Evolutionary conservation across 352 stramenopile species (phyloP), one percentile per base, ranked within the genome.

Genomic region (Phytophthora ramorum): DNA sequence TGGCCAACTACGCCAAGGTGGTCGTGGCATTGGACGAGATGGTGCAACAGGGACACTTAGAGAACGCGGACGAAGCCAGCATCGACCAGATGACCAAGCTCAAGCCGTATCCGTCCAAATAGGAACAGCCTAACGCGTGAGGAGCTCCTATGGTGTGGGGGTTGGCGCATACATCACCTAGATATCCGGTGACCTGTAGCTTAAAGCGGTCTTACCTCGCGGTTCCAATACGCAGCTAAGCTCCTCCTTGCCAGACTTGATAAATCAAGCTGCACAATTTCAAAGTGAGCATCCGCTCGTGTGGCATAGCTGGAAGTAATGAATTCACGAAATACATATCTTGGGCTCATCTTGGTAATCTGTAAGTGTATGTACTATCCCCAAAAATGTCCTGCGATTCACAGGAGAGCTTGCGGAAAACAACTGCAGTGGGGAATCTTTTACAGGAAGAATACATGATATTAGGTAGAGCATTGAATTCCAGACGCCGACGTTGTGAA

Each of bases 21-120:
- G 78, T 91, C 14, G 81, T 85, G 1, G 77, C 76, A 19, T 48
- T 93, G 35, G 85, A 90, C 65, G 82, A 93, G 53, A 78, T 90
- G 70, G 78, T 87, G 61, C 80, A 90, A 43, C 75, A 91, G 13
- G 78, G 78, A 3, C 79, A 88, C 58, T 44, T 77, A 7, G 77
- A 91, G 66, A 81, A 71, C 24, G 40, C 66, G 10, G 79, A 91
- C 55, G 78, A 90, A 20, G n/a, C 40, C 17, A 69, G 61, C 43
- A 82, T 90, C 49, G 71, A 90, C 55, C 78, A 60, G 41, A 59
- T 75, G 66, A 75, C 75, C 70, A 63, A 81, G 69, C 34, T 87
- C 37, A 72, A 76, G 32, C 69, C 64, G 17, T 73, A 76, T 41
- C 58, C 45, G 46, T 78, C 63, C 0, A 71, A 75, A 56, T 75